Conservation (phyloP, 202 grass and related monocot genomes). For the Setaria italica region DNA sequence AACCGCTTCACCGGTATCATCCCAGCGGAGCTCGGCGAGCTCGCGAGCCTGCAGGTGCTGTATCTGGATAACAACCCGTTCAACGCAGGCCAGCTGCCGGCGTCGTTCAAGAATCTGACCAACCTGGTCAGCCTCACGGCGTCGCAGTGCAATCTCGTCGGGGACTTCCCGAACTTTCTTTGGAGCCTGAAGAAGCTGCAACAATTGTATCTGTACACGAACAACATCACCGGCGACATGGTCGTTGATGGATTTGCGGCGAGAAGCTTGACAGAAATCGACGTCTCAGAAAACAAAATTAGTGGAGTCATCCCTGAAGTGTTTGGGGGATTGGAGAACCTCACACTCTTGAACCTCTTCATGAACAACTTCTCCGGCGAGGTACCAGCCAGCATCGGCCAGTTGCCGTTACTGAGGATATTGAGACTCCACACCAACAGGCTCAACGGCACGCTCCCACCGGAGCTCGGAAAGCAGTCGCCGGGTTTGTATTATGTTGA, state of each 20-base stretch:
- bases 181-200: slow-evolving; percentile 62
- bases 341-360: slow-evolving; percentile 10
- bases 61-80: slow-evolving; percentile 38
- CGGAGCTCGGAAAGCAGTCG: slow-evolving; percentile 61
- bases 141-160: slow-evolving; percentile 13
- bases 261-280: background rate
- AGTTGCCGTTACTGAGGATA: slow-evolving; percentile 6
- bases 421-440: slow-evolving; percentile 40
- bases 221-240: slow-evolving; percentile 54
- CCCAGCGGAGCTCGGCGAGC: slow-evolving; percentile 46
- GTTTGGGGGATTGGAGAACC: slow-evolving; percentile 49
- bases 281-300: slow-evolving; percentile 47
- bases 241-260: slow-evolving; percentile 28
- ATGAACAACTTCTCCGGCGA: slow-evolving; percentile 57
- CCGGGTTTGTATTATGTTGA: background rate
- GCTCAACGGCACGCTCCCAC: slow-evolving; percentile 55
- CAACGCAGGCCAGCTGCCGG: slow-evolving; percentile 41
- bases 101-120: slow-evolving; percentile 57
- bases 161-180: slow-evolving; percentile 46
- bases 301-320: slow-evolving; percentile 57
- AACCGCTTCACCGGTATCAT: background rate
- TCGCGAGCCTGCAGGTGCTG: slow-evolving; percentile 39
- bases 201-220: background rate
- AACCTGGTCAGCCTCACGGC: slow-evolving; percentile 12
- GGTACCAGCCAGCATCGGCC: slow-evolving; percentile 60